phyloP scores from a whole-genome alignment of 768 basidiomycete genomes.

The Lactarius hengduanensis region DNA sequence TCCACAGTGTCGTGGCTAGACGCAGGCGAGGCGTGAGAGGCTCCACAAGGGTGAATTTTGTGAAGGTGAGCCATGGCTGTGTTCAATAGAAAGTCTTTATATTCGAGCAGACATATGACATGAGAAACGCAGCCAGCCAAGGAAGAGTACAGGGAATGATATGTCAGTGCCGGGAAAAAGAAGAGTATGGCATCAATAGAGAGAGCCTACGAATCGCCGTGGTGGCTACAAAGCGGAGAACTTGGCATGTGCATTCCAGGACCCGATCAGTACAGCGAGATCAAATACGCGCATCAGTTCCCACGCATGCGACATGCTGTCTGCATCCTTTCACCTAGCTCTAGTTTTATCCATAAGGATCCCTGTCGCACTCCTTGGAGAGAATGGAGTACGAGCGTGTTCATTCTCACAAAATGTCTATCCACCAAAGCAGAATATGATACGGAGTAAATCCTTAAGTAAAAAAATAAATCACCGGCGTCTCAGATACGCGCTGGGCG shows the following conservation, averaged over 20 bases:
- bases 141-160: background rate
- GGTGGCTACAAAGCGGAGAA: background rate
- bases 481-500: background rate
- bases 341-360: too few species aligned
- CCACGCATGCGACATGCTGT: too few species aligned
- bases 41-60: background rate
- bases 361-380: too few species aligned
- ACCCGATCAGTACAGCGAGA: background rate
- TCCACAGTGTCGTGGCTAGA: background rate
- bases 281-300: too few species aligned
- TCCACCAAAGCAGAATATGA: too few species aligned
- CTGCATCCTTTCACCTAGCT: too few species aligned
- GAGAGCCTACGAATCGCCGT: background rate
- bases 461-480: slow-evolving; percentile 1
- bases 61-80: background rate
- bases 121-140: background rate
- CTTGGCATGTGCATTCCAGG: background rate
- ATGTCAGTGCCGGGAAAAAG: background rate
- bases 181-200: background rate
- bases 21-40: background rate
- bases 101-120: background rate
- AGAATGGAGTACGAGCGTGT: too few species aligned
- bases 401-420: too few species aligned
- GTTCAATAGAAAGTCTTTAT: background rate
- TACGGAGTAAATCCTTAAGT: background rate